Percentiles rank a stretch among this genome's conserved stretches.
Conservation (phyloP, 768 basidiomycete species). For the Hortiboletus flavorubellus region DNA sequence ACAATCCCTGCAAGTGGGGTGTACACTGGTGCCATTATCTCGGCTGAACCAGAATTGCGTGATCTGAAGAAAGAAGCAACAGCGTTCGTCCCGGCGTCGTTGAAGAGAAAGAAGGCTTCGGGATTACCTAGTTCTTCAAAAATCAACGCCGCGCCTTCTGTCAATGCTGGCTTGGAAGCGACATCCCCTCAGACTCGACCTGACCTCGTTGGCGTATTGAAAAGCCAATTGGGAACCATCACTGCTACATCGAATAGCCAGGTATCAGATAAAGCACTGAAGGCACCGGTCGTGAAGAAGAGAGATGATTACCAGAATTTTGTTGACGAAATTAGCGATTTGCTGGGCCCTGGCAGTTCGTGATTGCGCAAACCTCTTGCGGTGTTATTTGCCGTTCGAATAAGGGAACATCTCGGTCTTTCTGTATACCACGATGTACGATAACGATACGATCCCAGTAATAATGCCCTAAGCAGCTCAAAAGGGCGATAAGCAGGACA, state of each 20-base stretch:
- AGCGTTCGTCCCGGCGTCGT: slow-evolving; percentile 78
- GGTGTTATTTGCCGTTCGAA: neutral
- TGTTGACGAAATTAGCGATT: slow-evolving; percentile 71
- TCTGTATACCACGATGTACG: neutral
- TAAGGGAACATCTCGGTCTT: neutral
- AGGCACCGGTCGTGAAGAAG: slow-evolving; percentile 34
- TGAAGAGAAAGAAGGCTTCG: slow-evolving; percentile 68
- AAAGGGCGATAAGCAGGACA: neutral
- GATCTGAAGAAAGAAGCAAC: slow-evolving; percentile 96
- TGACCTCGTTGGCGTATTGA: slow-evolving; percentile 62
- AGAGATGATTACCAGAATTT: slow-evolving; percentile 77
- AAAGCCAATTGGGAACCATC: slow-evolving; percentile 52
- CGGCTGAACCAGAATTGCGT: slow-evolving; percentile 82
- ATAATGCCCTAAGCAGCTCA: neutral
- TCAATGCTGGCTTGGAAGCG: slow-evolving; percentile 33
- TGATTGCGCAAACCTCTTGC: slow-evolving; percentile 6
- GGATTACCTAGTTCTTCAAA: slow-evolving; percentile 36
- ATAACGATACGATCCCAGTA: neutral
- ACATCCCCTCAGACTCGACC: slow-evolving; percentile 45
- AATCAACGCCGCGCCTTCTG: slow-evolving; percentile 64
- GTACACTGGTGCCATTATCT: slow-evolving; percentile 62
- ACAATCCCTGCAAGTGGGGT: slow-evolving; percentile 44
- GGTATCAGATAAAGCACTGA: slow-evolving; percentile 16
- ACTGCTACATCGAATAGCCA: slow-evolving; percentile 20
- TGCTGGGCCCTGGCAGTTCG: slow-evolving; percentile 37